These are phyloP conservation scores for Mimosa pudica DNA, from an alignment of 306 rosid genomes.

Conservation along the genomic window DNA sequence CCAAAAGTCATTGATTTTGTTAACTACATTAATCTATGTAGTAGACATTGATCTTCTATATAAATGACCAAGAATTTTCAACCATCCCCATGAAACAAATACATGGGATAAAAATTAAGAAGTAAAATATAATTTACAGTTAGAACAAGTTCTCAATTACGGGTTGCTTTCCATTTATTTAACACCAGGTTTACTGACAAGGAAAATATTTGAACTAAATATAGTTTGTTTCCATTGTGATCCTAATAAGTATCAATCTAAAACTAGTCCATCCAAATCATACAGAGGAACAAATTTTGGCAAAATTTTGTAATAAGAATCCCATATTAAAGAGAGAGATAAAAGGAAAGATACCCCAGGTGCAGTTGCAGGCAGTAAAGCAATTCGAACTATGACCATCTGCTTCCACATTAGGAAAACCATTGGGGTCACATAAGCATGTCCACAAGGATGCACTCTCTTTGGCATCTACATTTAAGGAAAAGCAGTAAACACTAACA, in stretches of 20 bases:
- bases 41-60: not conserved
- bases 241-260: conserved; percentile 3
- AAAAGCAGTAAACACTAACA: conserved; percentile 32
- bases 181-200: not conserved
- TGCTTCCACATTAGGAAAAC: conserved; percentile 74
- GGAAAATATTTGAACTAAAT: not conserved
- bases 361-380: conserved; percentile 86
- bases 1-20: conserved; percentile 31
- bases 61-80: not conserved
- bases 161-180: not conserved
- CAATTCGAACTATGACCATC: conserved; percentile 51
- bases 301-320: conserved; percentile 8
- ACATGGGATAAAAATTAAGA: not conserved
- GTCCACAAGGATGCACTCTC: conserved; percentile 61
- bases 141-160: not conserved
- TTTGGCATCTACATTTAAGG: conserved; percentile 54
- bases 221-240: conserved; percentile 4
- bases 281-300: conserved; percentile 9
- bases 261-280: conserved; percentile 6
- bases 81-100: conserved; percentile 16
- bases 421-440: conserved; percentile 67
- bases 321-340: conserved; percentile 16
- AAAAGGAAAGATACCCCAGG: conserved; percentile 63
- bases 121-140: conserved; percentile 8
- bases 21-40: conserved; percentile 18